Conservation (phyloP, 306 rosid species). For the Carpinus fangiana region DNA sequence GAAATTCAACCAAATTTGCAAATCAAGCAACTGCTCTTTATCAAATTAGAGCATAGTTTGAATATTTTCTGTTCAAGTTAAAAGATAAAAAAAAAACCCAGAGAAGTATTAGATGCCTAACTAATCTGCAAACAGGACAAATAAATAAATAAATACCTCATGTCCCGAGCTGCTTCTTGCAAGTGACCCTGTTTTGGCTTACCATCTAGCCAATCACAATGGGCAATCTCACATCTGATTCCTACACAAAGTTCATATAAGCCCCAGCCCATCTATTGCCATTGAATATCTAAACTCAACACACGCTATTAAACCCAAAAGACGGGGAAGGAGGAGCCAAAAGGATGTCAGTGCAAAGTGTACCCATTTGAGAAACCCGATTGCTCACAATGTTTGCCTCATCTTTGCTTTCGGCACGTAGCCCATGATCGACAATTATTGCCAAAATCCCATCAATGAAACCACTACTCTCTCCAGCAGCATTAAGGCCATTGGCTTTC, state of each 20-base stretch:
- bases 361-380: conserved; percentile 77
- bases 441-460: conserved; percentile 76
- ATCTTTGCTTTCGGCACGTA: conserved; percentile 87
- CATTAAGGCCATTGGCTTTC: conserved; percentile 59
- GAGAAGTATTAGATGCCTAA: neutral
- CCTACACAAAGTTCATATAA: conserved; percentile 48
- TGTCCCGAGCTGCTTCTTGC: conserved; percentile 95
- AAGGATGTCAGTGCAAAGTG: conserved; percentile 10
- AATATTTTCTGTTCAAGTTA: neutral
- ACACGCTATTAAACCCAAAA: conserved; percentile 20
- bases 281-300: conserved; percentile 10
- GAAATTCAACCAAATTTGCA: conserved; percentile 18
- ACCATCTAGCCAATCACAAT: conserved; percentile 80
- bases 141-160: conserved; percentile 51
- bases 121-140: neutral
- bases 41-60: neutral
- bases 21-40: neutral
- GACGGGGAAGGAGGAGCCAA: neutral
- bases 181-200: conserved; percentile 85
- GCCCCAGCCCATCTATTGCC: conserved; percentile 14
- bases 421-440: conserved; percentile 79
- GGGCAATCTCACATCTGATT: conserved; percentile 66
- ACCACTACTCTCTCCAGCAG: conserved; percentile 37
- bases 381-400: conserved; percentile 64
- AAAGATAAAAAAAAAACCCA: neutral